A percentile compares a stretch with the other conserved stretches of the same genome.
phyloP scores from a whole-genome alignment of 2,329 filamentous ascomycete species.

The Phaeosphaeriaceae sp. region DNA sequence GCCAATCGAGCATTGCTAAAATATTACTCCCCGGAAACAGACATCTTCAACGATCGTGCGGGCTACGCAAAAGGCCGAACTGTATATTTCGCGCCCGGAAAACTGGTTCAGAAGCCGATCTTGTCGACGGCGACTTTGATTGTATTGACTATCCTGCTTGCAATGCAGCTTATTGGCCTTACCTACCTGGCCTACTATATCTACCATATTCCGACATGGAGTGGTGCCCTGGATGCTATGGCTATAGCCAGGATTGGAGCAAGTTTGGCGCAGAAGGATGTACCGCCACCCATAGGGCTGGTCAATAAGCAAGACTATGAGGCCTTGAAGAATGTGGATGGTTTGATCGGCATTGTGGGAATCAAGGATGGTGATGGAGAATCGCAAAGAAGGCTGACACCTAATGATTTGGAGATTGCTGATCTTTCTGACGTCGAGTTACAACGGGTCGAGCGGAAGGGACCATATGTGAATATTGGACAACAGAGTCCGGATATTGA shows the following conservation, averaged over 20 bases:
- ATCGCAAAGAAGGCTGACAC: background rate
- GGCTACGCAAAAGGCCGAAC: background rate
- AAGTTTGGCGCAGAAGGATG: background rate
- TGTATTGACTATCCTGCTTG: slow-evolving; percentile 7
- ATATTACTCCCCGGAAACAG: background rate
- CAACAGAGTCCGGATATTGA: background rate
- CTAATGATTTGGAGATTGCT: background rate
- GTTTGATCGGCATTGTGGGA: background rate
- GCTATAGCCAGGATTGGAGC: slow-evolving; percentile 12
- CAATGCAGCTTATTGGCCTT: slow-evolving; percentile 11
- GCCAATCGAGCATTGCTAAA: slow-evolving; percentile 2
- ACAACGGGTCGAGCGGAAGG: background rate
- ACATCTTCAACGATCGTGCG: background rate
- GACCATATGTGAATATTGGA: background rate
- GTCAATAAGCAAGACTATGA: background rate
- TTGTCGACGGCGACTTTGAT: slow-evolving; percentile 1
- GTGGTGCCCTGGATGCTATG: slow-evolving; percentile 10
- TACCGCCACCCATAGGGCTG: background rate
- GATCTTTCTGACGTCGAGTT: slow-evolving; percentile 1
- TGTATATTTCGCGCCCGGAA: background rate
- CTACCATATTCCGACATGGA: slow-evolving; percentile 15
- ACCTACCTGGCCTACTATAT: slow-evolving; percentile 13
- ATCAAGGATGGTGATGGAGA: background rate
- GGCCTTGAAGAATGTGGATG: slow-evolving; percentile 1
- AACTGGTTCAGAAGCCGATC: slow-evolving; percentile 4